A percentile compares a stretch with the other conserved stretches of the same genome.
phyloP scores from a whole-genome alignment of 2,329 filamentous ascomycete species.

The Fusarium succisae region DNA sequence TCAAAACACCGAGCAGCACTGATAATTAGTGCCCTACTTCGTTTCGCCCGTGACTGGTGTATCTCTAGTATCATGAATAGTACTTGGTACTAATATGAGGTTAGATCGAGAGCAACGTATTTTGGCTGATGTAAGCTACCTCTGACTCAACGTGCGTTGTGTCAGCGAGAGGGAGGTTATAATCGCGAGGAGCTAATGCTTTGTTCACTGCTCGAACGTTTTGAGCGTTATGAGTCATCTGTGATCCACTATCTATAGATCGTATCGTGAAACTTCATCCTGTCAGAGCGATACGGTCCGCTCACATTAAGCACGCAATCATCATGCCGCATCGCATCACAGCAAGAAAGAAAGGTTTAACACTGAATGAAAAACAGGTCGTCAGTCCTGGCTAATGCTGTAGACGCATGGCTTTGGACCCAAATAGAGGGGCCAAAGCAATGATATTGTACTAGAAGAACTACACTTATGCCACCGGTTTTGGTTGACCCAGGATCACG shows the following conservation, averaged over 20 bases:
- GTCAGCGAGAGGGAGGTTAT: too few species aligned
- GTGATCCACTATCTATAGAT: not conserved
- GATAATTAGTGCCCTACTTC: not conserved
- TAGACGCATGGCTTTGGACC: fast-evolving
- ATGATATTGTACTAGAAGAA: not conserved
- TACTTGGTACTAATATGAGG: slow-evolving; percentile 17
- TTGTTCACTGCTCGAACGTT: not conserved
- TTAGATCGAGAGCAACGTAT: not conserved
- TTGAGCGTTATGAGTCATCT: not conserved
- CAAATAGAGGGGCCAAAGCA: not conserved
- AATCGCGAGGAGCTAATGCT: not conserved
- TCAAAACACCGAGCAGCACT: too few species aligned
- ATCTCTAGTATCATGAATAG: slow-evolving; percentile 35
- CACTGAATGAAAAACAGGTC: fast-evolving
- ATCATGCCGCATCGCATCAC: not conserved
- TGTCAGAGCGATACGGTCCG: not conserved
- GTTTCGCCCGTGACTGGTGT: slow-evolving; percentile 8
- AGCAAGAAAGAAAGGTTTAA: not conserved
- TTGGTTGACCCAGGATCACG: slow-evolving; percentile 19
- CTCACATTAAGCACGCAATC: too few species aligned
- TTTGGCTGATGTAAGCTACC: not conserved
- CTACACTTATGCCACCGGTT: not conserved
- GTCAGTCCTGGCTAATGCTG: not conserved
- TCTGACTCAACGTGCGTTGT: not conserved
- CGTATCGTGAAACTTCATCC: not conserved